phyloP scores from a whole-genome alignment of 306 rosid species.

The Dicorynia guianensis region DNA sequence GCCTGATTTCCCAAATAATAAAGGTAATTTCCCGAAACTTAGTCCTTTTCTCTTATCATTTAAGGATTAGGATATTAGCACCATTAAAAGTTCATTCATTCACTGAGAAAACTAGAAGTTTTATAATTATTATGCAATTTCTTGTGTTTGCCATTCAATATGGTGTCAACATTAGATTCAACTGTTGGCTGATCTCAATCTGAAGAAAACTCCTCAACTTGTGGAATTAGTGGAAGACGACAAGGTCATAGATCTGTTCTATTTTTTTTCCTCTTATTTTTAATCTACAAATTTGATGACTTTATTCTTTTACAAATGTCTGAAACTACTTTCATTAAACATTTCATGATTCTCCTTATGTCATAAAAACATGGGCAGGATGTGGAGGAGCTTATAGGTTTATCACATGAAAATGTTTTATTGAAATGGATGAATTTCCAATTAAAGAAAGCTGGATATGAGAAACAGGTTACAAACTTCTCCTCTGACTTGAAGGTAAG shows the following conservation, averaged over 20 bases:
- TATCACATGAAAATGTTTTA: constrained; percentile 73
- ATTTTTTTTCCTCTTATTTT: neutral
- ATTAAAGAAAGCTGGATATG: constrained; percentile 69
- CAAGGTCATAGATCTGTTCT: constrained; percentile 43
- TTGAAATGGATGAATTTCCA: constrained; percentile 95
- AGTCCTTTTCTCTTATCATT: constrained; percentile 9
- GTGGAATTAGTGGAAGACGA: constrained; percentile 74
- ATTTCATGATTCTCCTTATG: neutral
- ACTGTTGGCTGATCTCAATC: constrained; percentile 91
- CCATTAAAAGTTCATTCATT: constrained; percentile 32
- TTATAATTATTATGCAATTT: constrained; percentile 18
- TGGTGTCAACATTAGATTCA: constrained; percentile 74
- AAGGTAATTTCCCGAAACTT: constrained; percentile 64
- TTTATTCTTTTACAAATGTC: constrained; percentile 16
- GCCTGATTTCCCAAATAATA: constrained; percentile 94
- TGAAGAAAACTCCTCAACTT: constrained; percentile 98
- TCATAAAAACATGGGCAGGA: constrained; percentile 50
- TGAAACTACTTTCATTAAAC: neutral
- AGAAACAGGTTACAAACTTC: constrained; percentile 72
- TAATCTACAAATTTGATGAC: constrained; percentile 1
- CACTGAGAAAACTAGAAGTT: constrained; percentile 23
- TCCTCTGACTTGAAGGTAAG: constrained; percentile 73
- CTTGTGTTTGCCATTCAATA: constrained; percentile 38
- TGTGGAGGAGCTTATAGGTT: constrained; percentile 73
- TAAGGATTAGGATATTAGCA: constrained; percentile 22